Percentiles rank a stretch among this genome's conserved stretches.
These are phyloP conservation scores for Penicillium odoratum DNA, from an alignment of 495 filamentous ascomycete genomes.

Conservation along the genomic window DNA sequence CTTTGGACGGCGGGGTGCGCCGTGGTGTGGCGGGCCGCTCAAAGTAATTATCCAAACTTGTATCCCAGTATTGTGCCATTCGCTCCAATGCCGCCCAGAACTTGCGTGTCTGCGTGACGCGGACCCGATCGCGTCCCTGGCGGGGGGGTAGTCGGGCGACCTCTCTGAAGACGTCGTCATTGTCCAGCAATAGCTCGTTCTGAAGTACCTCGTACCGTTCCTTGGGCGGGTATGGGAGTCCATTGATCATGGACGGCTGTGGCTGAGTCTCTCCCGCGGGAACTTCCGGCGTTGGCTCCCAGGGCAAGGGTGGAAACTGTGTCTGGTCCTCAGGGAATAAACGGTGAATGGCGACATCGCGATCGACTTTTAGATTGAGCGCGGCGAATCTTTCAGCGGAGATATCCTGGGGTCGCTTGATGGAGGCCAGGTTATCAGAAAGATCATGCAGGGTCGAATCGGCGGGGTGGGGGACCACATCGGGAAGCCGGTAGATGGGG, in stretches of 20 bases:
- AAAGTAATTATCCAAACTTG: constrained; percentile 56
- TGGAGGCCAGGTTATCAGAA: constrained; percentile 41
- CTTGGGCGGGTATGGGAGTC: constrained; percentile 45
- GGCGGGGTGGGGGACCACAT: constrained; percentile 22
- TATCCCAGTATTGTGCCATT: constrained; percentile 66
- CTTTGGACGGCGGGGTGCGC: constrained; percentile 16
- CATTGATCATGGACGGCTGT: constrained; percentile 49
- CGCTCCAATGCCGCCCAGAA: constrained; percentile 61
- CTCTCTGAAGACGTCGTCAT: constrained; percentile 57
- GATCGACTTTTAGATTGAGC: constrained; percentile 52
- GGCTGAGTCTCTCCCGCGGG: constrained; percentile 22
- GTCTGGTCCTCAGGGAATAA: constrained; percentile 45
- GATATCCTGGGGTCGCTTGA: constrained; percentile 56
- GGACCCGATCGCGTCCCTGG: constrained; percentile 42
- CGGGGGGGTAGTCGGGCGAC: constrained; percentile 44
- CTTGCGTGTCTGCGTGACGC: constrained; percentile 56
- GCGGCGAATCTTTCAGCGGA: constrained; percentile 47
- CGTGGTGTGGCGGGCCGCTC: constrained; percentile 36
- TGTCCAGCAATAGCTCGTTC: constrained; percentile 54
- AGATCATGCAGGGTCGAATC: constrained; percentile 39
- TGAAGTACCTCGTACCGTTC: constrained; percentile 49
- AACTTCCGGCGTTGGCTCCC: constrained; percentile 34
- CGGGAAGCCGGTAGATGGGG: constrained; percentile 41
- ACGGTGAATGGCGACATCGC: constrained; percentile 40
- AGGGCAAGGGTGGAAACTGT: constrained; percentile 46